phyloP scores from a whole-genome alignment of 2,329 filamentous ascomycete genomes.

The Colletotrichum gloeosporioides region DNA sequence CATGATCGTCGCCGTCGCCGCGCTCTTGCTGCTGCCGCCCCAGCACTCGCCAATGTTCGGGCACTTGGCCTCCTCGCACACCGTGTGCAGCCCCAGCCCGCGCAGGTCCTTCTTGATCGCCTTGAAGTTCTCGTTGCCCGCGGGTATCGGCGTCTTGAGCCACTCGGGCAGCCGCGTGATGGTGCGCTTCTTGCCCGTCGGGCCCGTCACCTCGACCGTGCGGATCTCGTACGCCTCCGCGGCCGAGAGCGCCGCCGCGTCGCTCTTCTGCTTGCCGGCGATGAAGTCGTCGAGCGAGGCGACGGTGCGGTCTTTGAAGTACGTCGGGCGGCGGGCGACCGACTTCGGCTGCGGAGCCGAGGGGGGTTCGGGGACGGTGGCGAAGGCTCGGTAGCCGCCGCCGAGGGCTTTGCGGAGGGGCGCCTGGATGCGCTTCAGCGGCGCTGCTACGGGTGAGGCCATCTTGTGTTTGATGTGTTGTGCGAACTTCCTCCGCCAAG shows the following conservation, averaged over 20 bases:
- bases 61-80: conserved; percentile 96
- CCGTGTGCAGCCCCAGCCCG: conserved; percentile 89
- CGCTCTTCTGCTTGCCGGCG: conserved; percentile 25
- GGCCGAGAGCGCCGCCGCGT: conserved; percentile 35
- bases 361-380: conserved; percentile 44
- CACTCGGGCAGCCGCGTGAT: conserved; percentile 84
- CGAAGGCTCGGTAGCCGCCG: conserved; percentile 44
- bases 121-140: conserved; percentile 82
- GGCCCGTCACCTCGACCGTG: conserved; percentile 66
- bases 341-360: conserved; percentile 23
- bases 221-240: conserved; percentile 65
- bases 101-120: conserved; percentile 93
- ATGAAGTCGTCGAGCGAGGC: conserved; percentile 66
- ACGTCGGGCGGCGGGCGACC: conserved; percentile 48
- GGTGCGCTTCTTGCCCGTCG: conserved; percentile 65
- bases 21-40: conserved; percentile 87
- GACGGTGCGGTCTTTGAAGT: conserved; percentile 65
- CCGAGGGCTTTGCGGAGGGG: conserved; percentile 47
- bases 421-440: conserved; percentile 45
- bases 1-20: conserved; percentile 98
- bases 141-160: conserved; percentile 95
- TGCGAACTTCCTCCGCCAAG: background rate
- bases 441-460: conserved; percentile 40
- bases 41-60: conserved; percentile 98
- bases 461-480: conserved; percentile 28